Percentiles rank a stretch among this genome's conserved stretches.
Evolutionary conservation across 2,329 filamentous ascomycete genomes (phyloP).

Genomic region (Colletotrichum tanaceti): DNA sequence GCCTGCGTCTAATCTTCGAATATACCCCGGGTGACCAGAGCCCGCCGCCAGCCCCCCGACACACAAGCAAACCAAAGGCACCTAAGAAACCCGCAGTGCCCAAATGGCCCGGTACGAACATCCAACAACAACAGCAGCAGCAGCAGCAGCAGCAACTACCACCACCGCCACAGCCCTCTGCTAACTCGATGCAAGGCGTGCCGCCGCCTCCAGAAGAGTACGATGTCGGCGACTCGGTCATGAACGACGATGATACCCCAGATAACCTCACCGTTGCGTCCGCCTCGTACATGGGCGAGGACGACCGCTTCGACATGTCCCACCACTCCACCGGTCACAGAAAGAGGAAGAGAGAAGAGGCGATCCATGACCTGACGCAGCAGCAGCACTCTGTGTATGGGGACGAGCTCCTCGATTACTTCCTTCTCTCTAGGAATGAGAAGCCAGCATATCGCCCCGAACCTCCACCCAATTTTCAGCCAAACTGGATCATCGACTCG

Average conservation of each 20-base stretch:
- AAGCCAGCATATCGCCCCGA: slow-evolving; percentile 78
- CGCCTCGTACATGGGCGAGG: slow-evolving; percentile 86
- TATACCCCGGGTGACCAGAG: slow-evolving; percentile 86
- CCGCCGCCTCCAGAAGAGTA: slow-evolving; percentile 65
- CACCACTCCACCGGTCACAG: slow-evolving; percentile 70
- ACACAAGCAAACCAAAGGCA: slow-evolving; percentile 86
- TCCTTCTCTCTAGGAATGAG: slow-evolving; percentile 86
- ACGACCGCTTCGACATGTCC: slow-evolving; percentile 78
- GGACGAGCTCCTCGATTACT: slow-evolving; percentile 95
- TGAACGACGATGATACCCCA: slow-evolving; percentile 82
- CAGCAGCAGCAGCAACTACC: slow-evolving; percentile 11
- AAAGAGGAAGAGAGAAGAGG: slow-evolving; percentile 82
- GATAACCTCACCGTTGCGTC: slow-evolving; percentile 87
- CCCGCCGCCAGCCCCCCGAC: slow-evolving; percentile 92
- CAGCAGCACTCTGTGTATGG: slow-evolving; percentile 92
- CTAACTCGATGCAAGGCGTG: slow-evolving; percentile 44
- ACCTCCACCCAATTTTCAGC: slow-evolving; percentile 86
- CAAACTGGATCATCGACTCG: slow-evolving; percentile 92
- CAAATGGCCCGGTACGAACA: slow-evolving; percentile 64
- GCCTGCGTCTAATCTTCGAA: slow-evolving; percentile 88
- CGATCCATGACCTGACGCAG: slow-evolving; percentile 73
- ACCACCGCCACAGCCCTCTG: slow-evolving; percentile 31
- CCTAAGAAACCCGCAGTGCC: slow-evolving; percentile 74
- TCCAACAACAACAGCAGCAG: slow-evolving; percentile 21
- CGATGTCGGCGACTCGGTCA: slow-evolving; percentile 70